Evolutionary conservation across 352 stramenopile species (phyloP).

Genomic region (Aphanomyces euteiches): DNA sequence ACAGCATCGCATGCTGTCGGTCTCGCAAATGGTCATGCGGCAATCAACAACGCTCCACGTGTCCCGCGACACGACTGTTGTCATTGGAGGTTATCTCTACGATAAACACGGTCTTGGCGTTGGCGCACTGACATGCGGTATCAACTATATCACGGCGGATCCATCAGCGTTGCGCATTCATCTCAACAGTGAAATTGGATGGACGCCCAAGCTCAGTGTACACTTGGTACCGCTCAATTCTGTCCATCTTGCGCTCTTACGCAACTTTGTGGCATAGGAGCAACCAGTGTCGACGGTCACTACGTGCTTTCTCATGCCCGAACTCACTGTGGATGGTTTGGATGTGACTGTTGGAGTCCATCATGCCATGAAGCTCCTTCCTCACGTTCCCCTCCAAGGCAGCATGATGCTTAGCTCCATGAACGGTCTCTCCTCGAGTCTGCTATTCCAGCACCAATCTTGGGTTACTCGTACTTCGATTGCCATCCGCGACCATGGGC

Average conservation of each 20-base stretch:
- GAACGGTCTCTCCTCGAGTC: slow-evolving; percentile 45
- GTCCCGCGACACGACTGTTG: slow-evolving; percentile 51
- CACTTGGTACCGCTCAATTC: slow-evolving; percentile 10
- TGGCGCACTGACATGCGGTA: slow-evolving; percentile 59
- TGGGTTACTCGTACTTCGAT: not conserved
- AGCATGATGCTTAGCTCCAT: slow-evolving; percentile 79
- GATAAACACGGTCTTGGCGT: slow-evolving; percentile 72
- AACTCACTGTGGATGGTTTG: slow-evolving; percentile 65
- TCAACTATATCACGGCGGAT: slow-evolving; percentile 66
- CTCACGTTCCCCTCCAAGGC: slow-evolving; percentile 56
- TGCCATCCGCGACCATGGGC: slow-evolving; percentile 19
- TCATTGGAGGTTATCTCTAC: slow-evolving; percentile 78
- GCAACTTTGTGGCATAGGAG: slow-evolving; percentile 14
- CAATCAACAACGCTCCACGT: slow-evolving; percentile 69
- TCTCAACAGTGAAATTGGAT: slow-evolving; percentile 65
- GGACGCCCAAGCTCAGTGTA: slow-evolving; percentile 58
- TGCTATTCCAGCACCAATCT: slow-evolving; percentile 15
- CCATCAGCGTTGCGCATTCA: slow-evolving; percentile 56
- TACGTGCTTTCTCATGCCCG: slow-evolving; percentile 67
- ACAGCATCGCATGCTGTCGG: slow-evolving; percentile 21
- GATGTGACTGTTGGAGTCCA: slow-evolving; percentile 70
- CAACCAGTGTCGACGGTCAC: slow-evolving; percentile 69
- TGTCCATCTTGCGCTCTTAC: not conserved
- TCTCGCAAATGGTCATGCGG: slow-evolving; percentile 74
- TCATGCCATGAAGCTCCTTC: slow-evolving; percentile 52